Percentiles rank a stretch among this genome's conserved stretches.
These are phyloP conservation scores for Gomphus sp. DNA, from an alignment of 1,284 basidiomycete genomes.

Conservation along the genomic window DNA sequence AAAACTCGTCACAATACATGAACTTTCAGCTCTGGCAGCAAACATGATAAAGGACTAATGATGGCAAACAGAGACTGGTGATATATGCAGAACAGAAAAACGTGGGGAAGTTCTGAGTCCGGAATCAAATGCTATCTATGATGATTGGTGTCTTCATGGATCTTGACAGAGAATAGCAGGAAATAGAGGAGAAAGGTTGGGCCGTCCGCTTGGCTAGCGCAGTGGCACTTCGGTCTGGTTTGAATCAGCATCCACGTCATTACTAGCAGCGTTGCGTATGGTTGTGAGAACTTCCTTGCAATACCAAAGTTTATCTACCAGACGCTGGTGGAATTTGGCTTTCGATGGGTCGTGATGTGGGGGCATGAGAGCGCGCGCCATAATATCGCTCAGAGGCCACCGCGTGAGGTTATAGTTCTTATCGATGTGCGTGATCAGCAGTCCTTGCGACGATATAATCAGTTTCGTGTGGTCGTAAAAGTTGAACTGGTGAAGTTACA, in stretches of 20 bases:
- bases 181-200: not conserved
- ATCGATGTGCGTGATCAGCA: slow-evolving; percentile 82
- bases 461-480: slow-evolving; percentile 97
- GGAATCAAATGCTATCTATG: not conserved
- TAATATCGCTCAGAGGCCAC: slow-evolving; percentile 68
- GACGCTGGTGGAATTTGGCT: slow-evolving; percentile 49
- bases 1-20: not conserved
- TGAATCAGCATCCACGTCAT: not conserved
- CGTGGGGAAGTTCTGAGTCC: not conserved
- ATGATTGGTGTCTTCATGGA: not conserved
- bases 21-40: not conserved
- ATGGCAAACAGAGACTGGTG: not conserved
- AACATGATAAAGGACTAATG: not conserved
- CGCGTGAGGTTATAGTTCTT: slow-evolving; percentile 75
- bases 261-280: slow-evolving; percentile 32
- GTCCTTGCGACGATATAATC: slow-evolving; percentile 74
- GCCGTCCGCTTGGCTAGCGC: slow-evolving; percentile 7
- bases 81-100: not conserved
- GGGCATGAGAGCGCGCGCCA: slow-evolving; percentile 44
- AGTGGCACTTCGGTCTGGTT: not conserved
- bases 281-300: slow-evolving; percentile 69
- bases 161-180: not conserved
- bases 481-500: slow-evolving; percentile 65
- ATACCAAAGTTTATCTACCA: slow-evolving; percentile 74
- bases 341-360: slow-evolving; percentile 37